Evolutionary conservation across 805 yeast genomes (phyloP), one percentile per base, ranked within the genome.

Genomic region (Hanseniaspora lachancei): DNA sequence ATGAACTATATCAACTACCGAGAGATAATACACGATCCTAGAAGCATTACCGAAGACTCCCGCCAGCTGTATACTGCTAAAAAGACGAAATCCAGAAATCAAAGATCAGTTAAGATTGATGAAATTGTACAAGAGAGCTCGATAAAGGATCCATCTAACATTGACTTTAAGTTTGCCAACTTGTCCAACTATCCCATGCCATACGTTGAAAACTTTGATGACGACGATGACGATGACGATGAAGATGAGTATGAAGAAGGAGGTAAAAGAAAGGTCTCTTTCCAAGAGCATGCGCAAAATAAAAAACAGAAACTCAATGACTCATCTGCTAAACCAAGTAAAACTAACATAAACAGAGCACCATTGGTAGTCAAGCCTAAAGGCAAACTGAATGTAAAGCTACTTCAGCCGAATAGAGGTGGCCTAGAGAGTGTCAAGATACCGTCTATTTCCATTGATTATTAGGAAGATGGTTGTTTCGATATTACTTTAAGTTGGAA

Each of bases 91-190:
- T 32, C 38, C 5, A 52, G 55, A 52, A 48, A 52, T 9, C 49
- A 52, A n/a, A 52, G 55, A 44, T 52, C 55, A 15, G 49, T 52
- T 8, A 52, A 44, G 16, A 52, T 52, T 52, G 55, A 52, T 52
- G 55, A 52, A 27, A 52, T 52, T 48, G 55, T 42, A 15, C 47
- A 44, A 21, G 55, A 52, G 39, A 38, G 39, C 9, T 52, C 49
- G 8, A 52, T 52, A 24, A 44, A 52, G 27, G 55, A 52, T 29
- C 43, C 49, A 12, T 52, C 55, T 18, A 52, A 52, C 35, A 43
- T 52, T 36, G 49, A 52, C 39, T 52, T 52, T 36, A 52, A 52
- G 23, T 39, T 52, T 44, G 55, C 55, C 1, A 43, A 52, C 32
- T 29, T 52, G 1, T 52, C 55, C 13, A 43, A 35, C 16, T 52